Evolutionary conservation across 2,329 filamentous ascomycete genomes (phyloP).

Genomic region (Aspergillus sp.): DNA sequence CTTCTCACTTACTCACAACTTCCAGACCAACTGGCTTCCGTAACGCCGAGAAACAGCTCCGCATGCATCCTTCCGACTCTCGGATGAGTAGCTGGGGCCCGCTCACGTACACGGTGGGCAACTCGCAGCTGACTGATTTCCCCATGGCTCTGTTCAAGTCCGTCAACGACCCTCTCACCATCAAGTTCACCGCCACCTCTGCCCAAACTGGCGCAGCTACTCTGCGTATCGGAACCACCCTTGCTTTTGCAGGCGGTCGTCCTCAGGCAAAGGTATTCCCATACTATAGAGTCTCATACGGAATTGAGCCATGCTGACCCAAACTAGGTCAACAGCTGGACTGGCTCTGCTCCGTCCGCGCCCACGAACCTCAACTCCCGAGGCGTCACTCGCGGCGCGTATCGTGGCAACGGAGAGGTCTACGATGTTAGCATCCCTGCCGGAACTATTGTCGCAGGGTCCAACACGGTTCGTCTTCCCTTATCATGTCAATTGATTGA

Average conservation of each 20-base stretch:
- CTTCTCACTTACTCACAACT: background rate
- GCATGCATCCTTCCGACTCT: conserved; percentile 67
- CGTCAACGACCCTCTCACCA: conserved; percentile 60
- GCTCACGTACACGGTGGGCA: conserved; percentile 61
- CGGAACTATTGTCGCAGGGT: conserved; percentile 58
- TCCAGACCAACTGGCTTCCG: conserved; percentile 58
- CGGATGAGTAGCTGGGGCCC: conserved; percentile 64
- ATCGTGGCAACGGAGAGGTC: conserved; percentile 63
- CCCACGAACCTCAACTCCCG: conserved; percentile 65
- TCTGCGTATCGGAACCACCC: conserved; percentile 64
- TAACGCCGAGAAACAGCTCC: conserved; percentile 65
- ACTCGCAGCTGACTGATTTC: conserved; percentile 53
- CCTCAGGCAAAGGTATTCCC: conserved; percentile 47
- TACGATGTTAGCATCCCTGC: conserved; percentile 62
- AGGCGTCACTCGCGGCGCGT: conserved; percentile 65
- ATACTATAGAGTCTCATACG: background rate
- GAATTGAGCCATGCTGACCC: conserved; percentile 1
- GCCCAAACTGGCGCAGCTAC: conserved; percentile 55
- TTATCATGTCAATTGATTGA: background rate
- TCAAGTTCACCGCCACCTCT: conserved; percentile 57
- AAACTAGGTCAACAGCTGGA: conserved; percentile 55
- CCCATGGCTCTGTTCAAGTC: conserved; percentile 67
- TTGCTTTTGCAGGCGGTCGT: conserved; percentile 60
- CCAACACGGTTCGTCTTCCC: conserved; percentile 50
- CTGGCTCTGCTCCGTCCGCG: conserved; percentile 49